Evolutionary conservation across 2,329 filamentous ascomycete genomes (phyloP).

Genomic region (Clarireedia sp.): DNA sequence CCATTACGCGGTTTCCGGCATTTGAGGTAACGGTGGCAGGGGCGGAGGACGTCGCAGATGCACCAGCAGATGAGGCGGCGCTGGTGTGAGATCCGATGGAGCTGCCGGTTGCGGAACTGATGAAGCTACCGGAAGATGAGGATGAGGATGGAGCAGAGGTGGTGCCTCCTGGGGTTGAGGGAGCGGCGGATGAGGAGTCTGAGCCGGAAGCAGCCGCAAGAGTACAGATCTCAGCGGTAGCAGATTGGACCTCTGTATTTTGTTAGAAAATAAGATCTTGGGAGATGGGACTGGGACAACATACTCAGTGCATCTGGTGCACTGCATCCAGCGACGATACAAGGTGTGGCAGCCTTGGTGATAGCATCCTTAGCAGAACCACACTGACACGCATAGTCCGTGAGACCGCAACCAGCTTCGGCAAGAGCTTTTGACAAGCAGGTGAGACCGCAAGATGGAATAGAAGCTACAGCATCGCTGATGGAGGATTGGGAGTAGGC

Average conservation of each 20-base stretch:
- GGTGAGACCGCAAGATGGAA: slow-evolving; percentile 20
- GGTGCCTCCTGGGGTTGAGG: too few relatives aligned
- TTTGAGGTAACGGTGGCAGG: neutral
- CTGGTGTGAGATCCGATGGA: neutral
- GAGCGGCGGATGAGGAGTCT: too few relatives aligned
- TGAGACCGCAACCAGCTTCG: slow-evolving; percentile 13
- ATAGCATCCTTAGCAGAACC: slow-evolving; percentile 16
- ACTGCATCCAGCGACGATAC: slow-evolving; percentile 17
- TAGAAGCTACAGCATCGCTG: slow-evolving; percentile 7
- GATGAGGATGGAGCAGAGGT: too few relatives aligned
- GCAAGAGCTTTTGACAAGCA: slow-evolving; percentile 18
- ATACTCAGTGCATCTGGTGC: slow-evolving; percentile 19
- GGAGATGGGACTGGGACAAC: slow-evolving; percentile 1
- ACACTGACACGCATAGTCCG: slow-evolving; percentile 22
- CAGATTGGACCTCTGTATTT: neutral
- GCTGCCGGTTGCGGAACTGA: neutral
- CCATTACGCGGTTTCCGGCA: slow-evolving; percentile 5
- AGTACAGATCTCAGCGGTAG: neutral
- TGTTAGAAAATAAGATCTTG: neutral
- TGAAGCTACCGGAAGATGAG: neutral
- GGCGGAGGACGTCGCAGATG: slow-evolving; percentile 1
- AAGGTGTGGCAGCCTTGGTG: slow-evolving; percentile 17
- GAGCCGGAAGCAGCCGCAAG: neutral
- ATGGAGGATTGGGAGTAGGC: slow-evolving; percentile 19
- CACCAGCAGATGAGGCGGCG: neutral